These are phyloP conservation scores for Aspergillus phoenicis DNA, from an alignment of 2,329 filamentous ascomycete genomes.

Conservation along the genomic window DNA sequence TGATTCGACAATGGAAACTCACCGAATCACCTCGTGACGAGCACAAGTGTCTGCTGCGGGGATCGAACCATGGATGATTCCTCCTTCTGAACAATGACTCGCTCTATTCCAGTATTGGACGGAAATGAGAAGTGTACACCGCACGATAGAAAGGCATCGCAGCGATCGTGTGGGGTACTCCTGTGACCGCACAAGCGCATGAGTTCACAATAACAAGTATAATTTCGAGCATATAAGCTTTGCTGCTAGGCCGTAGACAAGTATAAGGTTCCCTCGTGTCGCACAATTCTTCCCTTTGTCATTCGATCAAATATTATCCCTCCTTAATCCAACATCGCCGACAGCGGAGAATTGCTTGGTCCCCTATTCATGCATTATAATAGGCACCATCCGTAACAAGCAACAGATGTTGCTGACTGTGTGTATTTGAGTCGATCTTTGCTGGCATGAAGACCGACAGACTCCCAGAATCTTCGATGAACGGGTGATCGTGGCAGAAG, in stretches of 20 bases:
- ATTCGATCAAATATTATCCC: constrained; percentile 29
- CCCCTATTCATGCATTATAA: constrained; percentile 65
- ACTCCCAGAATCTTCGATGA: constrained; percentile 62
- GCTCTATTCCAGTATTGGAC: constrained; percentile 18
- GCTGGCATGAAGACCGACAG: constrained; percentile 68
- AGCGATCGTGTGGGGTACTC: constrained; percentile 21
- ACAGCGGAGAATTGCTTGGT: constrained; percentile 56
- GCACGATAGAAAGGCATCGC: constrained; percentile 17
- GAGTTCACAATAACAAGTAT: background rate
- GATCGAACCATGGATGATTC: background rate
- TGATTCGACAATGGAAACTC: background rate
- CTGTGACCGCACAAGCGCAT: background rate
- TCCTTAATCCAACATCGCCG: constrained; percentile 55
- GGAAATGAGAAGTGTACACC: constrained; percentile 18
- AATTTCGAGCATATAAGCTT: constrained; percentile 13
- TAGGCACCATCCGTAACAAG: constrained; percentile 56
- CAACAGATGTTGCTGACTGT: too few species aligned
- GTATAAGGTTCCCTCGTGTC: constrained; percentile 8
- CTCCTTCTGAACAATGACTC: constrained; percentile 6
- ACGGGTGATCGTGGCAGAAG: constrained; percentile 65
- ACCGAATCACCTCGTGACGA: background rate
- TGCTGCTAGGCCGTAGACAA: constrained; percentile 8
- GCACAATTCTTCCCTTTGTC: constrained; percentile 20
- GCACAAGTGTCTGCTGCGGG: background rate
- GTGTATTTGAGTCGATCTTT: constrained; percentile 67